Percentiles rank a stretch among this genome's conserved stretches.
phyloP scores from a whole-genome alignment of 2,329 filamentous ascomycete species.

The Fusarium caatingaense region DNA sequence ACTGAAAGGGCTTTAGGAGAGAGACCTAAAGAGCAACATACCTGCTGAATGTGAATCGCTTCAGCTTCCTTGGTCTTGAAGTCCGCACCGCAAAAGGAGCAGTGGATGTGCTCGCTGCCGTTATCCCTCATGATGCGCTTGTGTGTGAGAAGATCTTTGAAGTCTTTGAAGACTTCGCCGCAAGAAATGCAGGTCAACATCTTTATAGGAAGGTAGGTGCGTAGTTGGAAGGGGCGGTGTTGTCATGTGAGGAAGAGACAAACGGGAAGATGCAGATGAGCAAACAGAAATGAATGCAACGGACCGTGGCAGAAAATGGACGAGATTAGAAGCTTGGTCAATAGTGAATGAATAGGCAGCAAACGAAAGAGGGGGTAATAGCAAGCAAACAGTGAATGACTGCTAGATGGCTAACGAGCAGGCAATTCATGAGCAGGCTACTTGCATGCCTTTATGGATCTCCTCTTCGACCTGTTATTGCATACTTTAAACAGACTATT shows the following conservation, averaged over 20 bases:
- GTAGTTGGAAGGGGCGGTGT: not conserved
- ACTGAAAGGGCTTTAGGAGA: not conserved
- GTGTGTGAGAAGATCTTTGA: slow-evolving; percentile 46
- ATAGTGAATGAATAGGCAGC: not conserved
- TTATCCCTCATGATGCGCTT: slow-evolving; percentile 45
- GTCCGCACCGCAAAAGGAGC: slow-evolving; percentile 53
- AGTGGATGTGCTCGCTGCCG: slow-evolving; percentile 50
- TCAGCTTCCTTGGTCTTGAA: slow-evolving; percentile 51
- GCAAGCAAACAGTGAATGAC: not conserved
- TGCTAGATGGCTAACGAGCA: fast-evolving
- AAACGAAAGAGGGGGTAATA: not conserved
- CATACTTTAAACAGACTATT: too few species aligned
- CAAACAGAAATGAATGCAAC: not conserved
- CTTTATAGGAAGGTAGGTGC: slow-evolving; percentile 6
- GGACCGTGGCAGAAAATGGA: not conserved
- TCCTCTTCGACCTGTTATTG: too few species aligned
- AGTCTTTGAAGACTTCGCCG: slow-evolving; percentile 41
- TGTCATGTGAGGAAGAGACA: not conserved
- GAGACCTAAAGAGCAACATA: slow-evolving; percentile 32
- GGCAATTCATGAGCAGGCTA: not conserved
- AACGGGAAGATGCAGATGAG: not conserved
- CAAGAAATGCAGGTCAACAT: slow-evolving; percentile 44
- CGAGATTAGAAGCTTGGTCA: not conserved
- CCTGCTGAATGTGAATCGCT: slow-evolving; percentile 52
- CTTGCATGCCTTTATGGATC: not conserved